Percentiles rank a stretch among this genome's conserved stretches.
These are phyloP conservation scores for Phytophthora lateralis DNA, from an alignment of 352 stramenopile genomes.

Conservation along the genomic window DNA sequence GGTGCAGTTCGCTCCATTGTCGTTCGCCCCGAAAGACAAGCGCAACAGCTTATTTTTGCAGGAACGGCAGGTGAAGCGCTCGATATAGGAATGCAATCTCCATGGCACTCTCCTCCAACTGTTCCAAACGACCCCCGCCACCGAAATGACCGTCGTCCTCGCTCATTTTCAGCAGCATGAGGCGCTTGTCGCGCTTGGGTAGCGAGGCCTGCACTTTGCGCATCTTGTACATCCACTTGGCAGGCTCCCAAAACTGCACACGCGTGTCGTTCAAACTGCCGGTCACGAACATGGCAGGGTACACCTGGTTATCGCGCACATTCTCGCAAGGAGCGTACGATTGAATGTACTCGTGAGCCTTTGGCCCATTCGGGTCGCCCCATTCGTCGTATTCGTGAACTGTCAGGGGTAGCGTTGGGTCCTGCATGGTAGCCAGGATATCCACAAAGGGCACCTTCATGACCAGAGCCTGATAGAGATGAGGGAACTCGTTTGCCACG, in stretches of 20 bases:
- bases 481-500: constrained; percentile 82
- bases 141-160: constrained; percentile 87
- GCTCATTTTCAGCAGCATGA: constrained; percentile 76
- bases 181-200: constrained; percentile 30
- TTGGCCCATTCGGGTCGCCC: constrained; percentile 63
- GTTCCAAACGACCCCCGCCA: constrained; percentile 72
- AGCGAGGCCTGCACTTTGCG: constrained; percentile 52
- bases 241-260: constrained; percentile 88
- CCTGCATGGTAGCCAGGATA: constrained; percentile 87
- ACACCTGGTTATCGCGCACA: constrained; percentile 46
- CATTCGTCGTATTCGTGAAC: constrained; percentile 94
- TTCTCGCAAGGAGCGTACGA: constrained; percentile 88
- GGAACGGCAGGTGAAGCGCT: constrained; percentile 57
- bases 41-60: constrained; percentile 23
- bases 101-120: constrained; percentile 79
- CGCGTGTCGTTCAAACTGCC: constrained; percentile 83
- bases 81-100: constrained; percentile 88
- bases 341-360: constrained; percentile 68
- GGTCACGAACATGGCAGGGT: constrained; percentile 86
- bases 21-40: not conserved
- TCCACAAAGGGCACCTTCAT: constrained; percentile 92
- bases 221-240: constrained; percentile 84
- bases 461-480: constrained; percentile 77
- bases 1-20: not conserved
- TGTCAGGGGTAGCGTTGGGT: constrained; percentile 85